These are phyloP conservation scores for Boletus sensibilis DNA, from an alignment of 768 basidiomycete species.

Conservation along the genomic window DNA sequence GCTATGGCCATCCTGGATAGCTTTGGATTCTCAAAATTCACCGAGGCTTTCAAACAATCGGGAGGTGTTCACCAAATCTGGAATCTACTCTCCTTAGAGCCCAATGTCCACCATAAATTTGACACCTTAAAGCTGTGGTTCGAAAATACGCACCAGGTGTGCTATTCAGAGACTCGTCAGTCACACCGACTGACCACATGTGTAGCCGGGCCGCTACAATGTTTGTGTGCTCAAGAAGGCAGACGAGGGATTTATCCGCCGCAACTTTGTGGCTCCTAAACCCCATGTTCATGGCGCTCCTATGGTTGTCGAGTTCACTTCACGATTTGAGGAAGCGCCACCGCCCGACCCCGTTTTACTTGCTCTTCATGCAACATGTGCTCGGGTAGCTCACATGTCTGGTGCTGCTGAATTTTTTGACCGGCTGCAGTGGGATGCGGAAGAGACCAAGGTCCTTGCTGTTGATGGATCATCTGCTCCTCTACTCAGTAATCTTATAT, in stretches of 20 bases:
- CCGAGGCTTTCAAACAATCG: not conserved
- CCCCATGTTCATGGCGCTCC: no score
- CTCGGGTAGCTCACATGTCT: no score
- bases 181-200: not conserved
- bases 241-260: not conserved
- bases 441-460: no score
- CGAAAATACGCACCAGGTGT: not conserved
- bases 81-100: constrained; percentile 5
- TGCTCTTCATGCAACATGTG: no score
- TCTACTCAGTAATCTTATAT: no score
- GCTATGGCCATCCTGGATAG: not conserved
- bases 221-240: not conserved
- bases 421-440: no score
- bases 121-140: not conserved
- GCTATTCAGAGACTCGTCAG: not conserved
- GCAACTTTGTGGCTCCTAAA: no score
- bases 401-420: no score
- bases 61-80: not conserved
- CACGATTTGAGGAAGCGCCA: no score
- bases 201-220: not conserved
- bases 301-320: no score
- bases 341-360: no score
- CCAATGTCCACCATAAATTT: fast-evolving
- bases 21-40: not conserved
- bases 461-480: no score